Conservation (phyloP, 179 eudicot species). For the Beta macrorhiza region DNA sequence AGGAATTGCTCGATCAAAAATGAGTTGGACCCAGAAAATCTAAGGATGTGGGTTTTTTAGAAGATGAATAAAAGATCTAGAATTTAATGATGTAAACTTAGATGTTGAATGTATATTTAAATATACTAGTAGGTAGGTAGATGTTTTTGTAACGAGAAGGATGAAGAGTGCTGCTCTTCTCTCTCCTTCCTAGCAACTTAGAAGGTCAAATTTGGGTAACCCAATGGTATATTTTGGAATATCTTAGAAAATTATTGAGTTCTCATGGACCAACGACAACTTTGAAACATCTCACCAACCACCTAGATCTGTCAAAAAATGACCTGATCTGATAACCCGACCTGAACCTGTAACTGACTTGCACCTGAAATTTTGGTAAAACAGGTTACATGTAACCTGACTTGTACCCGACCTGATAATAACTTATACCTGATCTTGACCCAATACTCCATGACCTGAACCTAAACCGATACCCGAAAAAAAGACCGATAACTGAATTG, state of each 20-base stretch:
- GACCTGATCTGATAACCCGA: too few species aligned
- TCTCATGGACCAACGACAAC: conserved; percentile 19
- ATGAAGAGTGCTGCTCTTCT: not conserved
- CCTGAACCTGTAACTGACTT: too few species aligned
- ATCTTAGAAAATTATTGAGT: not conserved
- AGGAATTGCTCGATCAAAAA: conserved; percentile 20
- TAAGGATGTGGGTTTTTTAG: conserved; percentile 24
- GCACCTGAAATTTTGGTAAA: too few species aligned
- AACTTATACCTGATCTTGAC: too few species aligned
- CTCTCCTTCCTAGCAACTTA: not conserved
- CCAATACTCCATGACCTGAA: too few species aligned
- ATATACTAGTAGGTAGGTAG: not conserved
- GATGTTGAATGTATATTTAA: not conserved
- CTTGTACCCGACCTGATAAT: too few species aligned
- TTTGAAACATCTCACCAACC: conserved; percentile 19
- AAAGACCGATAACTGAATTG: too few species aligned
- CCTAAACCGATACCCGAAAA: too few species aligned
- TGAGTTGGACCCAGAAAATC: conserved; percentile 26
- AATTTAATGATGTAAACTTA: conserved; percentile 3
- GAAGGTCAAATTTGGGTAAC: conserved; percentile 24
- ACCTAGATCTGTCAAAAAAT: not conserved
- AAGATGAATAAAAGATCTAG: conserved; percentile 1
- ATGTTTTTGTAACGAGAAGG: not conserved
- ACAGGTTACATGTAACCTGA: too few species aligned
- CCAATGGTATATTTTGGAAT: not conserved